Conservation (phyloP, 192 early-diverging fungal species). For the Rhizophagus clarus region DNA sequence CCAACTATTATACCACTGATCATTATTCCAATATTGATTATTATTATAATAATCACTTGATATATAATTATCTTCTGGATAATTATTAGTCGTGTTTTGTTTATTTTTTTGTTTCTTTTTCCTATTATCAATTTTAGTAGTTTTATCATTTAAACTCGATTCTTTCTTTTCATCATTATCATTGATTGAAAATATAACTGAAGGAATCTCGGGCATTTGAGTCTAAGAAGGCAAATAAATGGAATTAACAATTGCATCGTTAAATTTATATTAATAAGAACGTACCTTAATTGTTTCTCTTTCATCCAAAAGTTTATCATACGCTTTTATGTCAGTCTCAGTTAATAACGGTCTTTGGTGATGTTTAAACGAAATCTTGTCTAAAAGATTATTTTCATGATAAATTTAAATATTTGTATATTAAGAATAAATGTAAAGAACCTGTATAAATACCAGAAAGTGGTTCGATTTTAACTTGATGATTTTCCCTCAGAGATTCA, state of each 20-base stretch:
- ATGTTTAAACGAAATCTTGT: slow-evolving; percentile 21
- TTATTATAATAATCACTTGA: background rate
- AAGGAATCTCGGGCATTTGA: background rate
- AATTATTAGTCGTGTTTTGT: background rate
- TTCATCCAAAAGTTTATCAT: slow-evolving; percentile 14
- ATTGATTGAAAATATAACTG: background rate
- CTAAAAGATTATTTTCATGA: background rate
- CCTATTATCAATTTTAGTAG: background rate
- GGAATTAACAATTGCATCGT: background rate
- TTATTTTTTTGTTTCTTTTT: background rate
- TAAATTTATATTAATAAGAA: background rate
- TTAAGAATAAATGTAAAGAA: background rate
- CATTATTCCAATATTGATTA: background rate
- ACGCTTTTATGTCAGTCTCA: slow-evolving; percentile 15
- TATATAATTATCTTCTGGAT: background rate
- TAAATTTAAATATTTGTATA: background rate
- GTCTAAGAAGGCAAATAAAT: background rate
- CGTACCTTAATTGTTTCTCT: slow-evolving; percentile 18
- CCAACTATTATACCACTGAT: background rate
- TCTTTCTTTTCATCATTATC: background rate
- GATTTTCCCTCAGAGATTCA: slow-evolving; percentile 37
- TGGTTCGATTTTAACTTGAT: background rate
- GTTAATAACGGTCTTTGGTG: slow-evolving; percentile 27
- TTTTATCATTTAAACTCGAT: background rate
- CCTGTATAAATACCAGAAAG: slow-evolving; percentile 8